Conservation (phyloP, 805 yeast genomes). For the Candida patagonica region DNA sequence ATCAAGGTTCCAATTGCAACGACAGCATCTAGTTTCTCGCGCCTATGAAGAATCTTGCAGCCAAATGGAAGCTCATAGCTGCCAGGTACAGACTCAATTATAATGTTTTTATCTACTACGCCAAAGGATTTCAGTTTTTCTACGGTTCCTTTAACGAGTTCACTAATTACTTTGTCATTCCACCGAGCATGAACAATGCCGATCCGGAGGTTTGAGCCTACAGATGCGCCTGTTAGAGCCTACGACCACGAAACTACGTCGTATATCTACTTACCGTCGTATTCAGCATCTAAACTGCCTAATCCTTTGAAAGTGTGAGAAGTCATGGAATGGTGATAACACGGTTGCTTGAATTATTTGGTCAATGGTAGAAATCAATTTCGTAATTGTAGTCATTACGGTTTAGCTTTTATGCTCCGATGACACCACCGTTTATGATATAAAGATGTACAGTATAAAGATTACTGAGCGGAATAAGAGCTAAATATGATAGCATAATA, state of each 20-base stretch:
- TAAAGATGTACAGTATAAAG: no score
- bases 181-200: constrained; percentile 96
- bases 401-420: no score
- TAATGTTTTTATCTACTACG: constrained; percentile 67
- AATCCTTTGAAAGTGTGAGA: constrained; percentile 44
- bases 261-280: constrained; percentile 38
- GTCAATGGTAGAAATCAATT: no score
- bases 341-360: background rate
- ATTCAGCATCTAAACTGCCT: constrained; percentile 59
- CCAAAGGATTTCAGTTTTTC: constrained; percentile 50
- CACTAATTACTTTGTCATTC: constrained; percentile 71
- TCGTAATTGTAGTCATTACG: no score
- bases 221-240: no score
- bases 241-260: no score
- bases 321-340: background rate
- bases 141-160: constrained; percentile 71
- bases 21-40: constrained; percentile 51
- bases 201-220: constrained; percentile 41
- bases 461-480: no score
- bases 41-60: constrained; percentile 33
- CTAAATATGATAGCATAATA: no score
- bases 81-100: constrained; percentile 86
- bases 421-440: no score
- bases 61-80: constrained; percentile 90
- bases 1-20: constrained; percentile 92